Evolutionary conservation across 2,329 filamentous ascomycete species (phyloP).

Genomic region (Penicillium hordei): DNA sequence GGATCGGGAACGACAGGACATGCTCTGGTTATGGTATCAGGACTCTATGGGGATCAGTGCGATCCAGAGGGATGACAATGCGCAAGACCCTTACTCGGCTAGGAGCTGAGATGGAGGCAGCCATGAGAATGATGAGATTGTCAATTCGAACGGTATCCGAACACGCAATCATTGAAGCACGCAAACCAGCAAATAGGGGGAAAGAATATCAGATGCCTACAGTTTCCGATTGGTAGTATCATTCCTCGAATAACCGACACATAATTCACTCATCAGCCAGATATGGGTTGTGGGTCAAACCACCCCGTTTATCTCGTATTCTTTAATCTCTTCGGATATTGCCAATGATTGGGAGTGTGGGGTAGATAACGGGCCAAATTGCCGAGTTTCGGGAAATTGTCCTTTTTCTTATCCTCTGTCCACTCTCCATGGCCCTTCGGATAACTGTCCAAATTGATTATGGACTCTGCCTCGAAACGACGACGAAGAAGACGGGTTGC

Average conservation of each 20-base stretch:
- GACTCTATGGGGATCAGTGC: background rate
- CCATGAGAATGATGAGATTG: background rate
- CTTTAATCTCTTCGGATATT: background rate
- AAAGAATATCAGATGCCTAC: background rate
- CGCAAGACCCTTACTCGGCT: background rate
- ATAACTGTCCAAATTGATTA: background rate
- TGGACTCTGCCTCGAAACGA: slow-evolving; percentile 5
- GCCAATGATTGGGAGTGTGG: background rate
- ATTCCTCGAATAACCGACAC: background rate
- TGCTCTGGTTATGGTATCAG: background rate
- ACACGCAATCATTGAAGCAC: background rate
- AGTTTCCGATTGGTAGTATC: background rate
- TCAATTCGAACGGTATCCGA: background rate
- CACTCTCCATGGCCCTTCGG: background rate
- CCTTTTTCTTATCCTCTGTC: background rate
- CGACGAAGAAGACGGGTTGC: slow-evolving; percentile 30
- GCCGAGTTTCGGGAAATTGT: background rate
- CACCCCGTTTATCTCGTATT: background rate
- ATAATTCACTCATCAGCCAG: background rate
- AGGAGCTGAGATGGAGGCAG: background rate
- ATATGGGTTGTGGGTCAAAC: background rate
- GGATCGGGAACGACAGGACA: background rate
- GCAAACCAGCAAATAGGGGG: background rate
- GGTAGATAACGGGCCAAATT: background rate
- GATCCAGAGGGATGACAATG: background rate